A percentile compares a stretch with the other conserved stretches of the same genome.
These are phyloP conservation scores for Talaromyces sp. DNA, from an alignment of 2,329 filamentous ascomycete species.

Conservation along the genomic window DNA sequence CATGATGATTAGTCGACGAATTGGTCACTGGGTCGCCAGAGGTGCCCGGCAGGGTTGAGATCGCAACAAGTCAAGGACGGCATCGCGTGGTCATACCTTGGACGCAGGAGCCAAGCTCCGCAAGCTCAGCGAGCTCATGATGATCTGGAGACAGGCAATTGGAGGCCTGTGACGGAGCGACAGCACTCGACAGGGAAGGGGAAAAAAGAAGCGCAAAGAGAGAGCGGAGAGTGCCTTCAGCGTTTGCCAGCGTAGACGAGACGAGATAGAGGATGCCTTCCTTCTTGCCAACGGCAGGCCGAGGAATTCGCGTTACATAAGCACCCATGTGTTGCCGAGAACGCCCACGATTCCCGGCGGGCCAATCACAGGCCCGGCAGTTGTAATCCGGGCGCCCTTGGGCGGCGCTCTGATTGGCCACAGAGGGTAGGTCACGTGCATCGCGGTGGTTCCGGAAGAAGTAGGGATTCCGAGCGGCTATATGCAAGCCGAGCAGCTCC, in stretches of 20 bases:
- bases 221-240: conserved; percentile 16
- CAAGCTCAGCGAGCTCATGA: conserved; percentile 46
- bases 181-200: conserved; percentile 18
- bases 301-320: conserved; percentile 29
- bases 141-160: conserved; percentile 22
- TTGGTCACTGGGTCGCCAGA: conserved; percentile 8
- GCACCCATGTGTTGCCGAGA: conserved; percentile 27
- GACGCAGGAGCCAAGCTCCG: conserved; percentile 46
- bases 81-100: conserved; percentile 36
- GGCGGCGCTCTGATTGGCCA: conserved; percentile 24
- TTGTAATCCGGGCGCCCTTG: conserved; percentile 32
- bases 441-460: conserved; percentile 19
- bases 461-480: conserved; percentile 17
- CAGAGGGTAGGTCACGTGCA: conserved; percentile 22
- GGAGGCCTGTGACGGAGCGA: conserved; percentile 11
- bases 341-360: conserved; percentile 20
- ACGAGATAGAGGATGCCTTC: neutral
- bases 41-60: conserved; percentile 5
- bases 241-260: neutral
- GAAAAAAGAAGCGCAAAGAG: conserved; percentile 16
- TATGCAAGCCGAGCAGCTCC: conserved; percentile 6
- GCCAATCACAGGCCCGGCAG: conserved; percentile 28
- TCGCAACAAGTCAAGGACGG: conserved; percentile 11
- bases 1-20: conserved; percentile 18
- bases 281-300: conserved; percentile 17